phyloP scores from a whole-genome alignment of 345 rosid species.

The Noccaea caerulescens region DNA sequence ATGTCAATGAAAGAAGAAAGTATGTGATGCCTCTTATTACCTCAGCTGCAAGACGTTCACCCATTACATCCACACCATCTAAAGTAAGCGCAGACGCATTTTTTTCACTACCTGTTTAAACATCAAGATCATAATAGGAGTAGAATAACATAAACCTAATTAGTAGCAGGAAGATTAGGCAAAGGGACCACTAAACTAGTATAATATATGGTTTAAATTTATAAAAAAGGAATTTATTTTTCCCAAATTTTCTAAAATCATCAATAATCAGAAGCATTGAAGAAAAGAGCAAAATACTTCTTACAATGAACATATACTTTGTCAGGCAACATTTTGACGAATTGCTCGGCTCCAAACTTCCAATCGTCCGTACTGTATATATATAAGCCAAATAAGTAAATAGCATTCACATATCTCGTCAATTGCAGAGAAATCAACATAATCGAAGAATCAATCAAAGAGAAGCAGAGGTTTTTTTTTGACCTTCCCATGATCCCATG shows the following conservation, averaged over 20 bases:
- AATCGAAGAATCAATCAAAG: not conserved
- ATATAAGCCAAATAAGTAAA: constrained; percentile 36
- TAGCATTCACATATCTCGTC: not conserved
- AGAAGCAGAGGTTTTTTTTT: not conserved
- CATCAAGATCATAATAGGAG: not conserved
- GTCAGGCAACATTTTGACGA: constrained; percentile 74
- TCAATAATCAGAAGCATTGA: not conserved
- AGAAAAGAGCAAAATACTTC: constrained; percentile 13
- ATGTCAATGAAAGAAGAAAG: not conserved
- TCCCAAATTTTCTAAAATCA: not conserved
- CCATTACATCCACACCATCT: constrained; percentile 99
- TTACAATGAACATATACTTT: constrained; percentile 90
- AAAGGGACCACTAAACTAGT: constrained; percentile 4
- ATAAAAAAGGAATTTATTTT: not conserved
- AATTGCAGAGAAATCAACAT: not conserved
- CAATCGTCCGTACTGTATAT: constrained; percentile 82
- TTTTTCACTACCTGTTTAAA: constrained; percentile 74
- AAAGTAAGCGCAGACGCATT: constrained; percentile 65
- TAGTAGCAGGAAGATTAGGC: not conserved
- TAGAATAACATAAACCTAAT: not conserved
- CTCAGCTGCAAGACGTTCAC: constrained; percentile 87
- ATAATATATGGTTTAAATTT: not conserved
- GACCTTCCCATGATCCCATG: constrained; percentile 98
- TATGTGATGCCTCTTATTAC: constrained; percentile 46
- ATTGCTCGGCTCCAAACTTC: constrained; percentile 92